Evolutionary conservation across 2,329 filamentous ascomycete species (phyloP), one percentile per base, ranked within the genome.

Genomic region (Pestalotiopsis sp.): DNA sequence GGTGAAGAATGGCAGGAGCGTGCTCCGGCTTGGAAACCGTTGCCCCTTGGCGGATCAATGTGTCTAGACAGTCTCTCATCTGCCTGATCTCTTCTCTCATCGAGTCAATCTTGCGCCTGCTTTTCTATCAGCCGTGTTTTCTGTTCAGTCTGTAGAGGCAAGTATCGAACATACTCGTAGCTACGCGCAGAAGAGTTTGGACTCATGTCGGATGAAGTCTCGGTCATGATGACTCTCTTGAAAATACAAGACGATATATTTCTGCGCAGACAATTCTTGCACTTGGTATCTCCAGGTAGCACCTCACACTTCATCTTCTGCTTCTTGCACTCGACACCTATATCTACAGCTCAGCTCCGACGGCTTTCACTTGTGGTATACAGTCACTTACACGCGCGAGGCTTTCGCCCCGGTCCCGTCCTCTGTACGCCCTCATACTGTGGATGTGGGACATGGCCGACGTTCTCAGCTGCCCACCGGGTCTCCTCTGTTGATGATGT

Each of bases 271-370:
- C 82, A 84, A 75, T 83, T 82, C 4, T 77, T 81, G 71, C 82
- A 84, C 68, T 78, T 79, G 11, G 76, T 71, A 58, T 82, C 79
- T 5, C 81, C 82, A 2, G 80, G 71, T 62, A 80, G 77, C 66
- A 84, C 80, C 68, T 84, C 81, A 73, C 83, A 84, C 71, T 82
- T 82, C 73, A 85, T 84, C 73, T 84, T 84, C 70, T 83, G 82
- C 45, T 82, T 81, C 70, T 83, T 83, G 70, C 82, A 84, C 72
- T 84, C 82, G 14, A 80, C 80, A 66, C 81, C 81, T 83, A 64
- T 3, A 59, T 31, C 11, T 38, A 49, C 45, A 23, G n/a, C 14
- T 41, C 12, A 59, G 23, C 25, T 13, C n/a, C 25, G 2, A 4
- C 3, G 57, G 5, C 14, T 63, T 2, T 4, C 13, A n/a, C 31